These are phyloP conservation scores for Sporothrix luriei DNA, from an alignment of 2,329 filamentous ascomycete genomes.

Conservation along the genomic window DNA sequence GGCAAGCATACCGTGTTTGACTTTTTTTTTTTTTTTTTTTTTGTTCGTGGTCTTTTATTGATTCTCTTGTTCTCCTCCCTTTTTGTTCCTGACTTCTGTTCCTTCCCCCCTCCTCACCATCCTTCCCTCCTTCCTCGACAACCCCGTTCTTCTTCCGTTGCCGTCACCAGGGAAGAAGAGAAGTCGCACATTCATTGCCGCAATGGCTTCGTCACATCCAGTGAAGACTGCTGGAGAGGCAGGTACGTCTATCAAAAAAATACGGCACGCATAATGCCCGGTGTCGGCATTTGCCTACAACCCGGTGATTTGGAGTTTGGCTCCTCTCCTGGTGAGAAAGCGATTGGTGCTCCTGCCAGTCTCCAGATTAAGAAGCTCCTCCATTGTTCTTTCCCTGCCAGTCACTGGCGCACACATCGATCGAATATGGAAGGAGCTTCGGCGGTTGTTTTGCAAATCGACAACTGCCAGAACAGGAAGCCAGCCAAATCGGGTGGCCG, in stretches of 20 bases:
- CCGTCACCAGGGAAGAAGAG: constrained; percentile 34
- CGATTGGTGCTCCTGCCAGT: not conserved
- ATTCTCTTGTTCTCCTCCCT: constrained; percentile 22
- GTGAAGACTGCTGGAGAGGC: constrained; percentile 38
- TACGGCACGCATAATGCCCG: not conserved
- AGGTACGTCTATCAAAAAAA: constrained; percentile 34
- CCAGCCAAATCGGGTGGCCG: not conserved
- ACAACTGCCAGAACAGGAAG: constrained; percentile 23
- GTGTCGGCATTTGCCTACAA: not conserved
- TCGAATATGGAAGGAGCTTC: constrained; percentile 22
- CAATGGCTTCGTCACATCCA: constrained; percentile 35
- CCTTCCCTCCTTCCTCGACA: not conserved
- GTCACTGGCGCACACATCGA: not conserved
- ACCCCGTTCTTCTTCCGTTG: constrained; percentile 2
- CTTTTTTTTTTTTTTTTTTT: constrained; percentile 31
- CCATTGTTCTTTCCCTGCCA: constrained; percentile 25
- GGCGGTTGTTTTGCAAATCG: constrained; percentile 20
- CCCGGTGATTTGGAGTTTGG: constrained; percentile 13
- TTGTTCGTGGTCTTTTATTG: constrained; percentile 24
- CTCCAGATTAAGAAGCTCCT: not conserved
- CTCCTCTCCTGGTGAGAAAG: not conserved
- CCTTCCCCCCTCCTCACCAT: constrained; percentile 5
- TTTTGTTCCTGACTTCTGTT: constrained; percentile 19
- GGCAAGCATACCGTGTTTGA: constrained; percentile 9
- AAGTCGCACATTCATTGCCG: constrained; percentile 28